A percentile compares a stretch with the other conserved stretches of the same genome.
Evolutionary conservation across 306 rosid species (phyloP).

Genomic region (Styphnolobium japonicum): DNA sequence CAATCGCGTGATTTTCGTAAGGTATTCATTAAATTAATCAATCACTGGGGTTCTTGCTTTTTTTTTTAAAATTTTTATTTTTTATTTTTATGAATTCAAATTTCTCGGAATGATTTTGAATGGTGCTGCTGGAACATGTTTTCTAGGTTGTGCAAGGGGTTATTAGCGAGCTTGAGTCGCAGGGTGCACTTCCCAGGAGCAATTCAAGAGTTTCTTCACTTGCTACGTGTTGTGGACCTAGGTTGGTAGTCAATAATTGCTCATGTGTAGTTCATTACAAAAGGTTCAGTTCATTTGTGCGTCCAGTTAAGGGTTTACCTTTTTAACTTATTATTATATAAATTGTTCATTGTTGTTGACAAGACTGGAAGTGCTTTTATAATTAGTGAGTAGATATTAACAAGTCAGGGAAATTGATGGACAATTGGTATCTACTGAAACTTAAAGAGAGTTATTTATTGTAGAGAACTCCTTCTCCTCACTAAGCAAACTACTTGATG

Average conservation of each 20-base stretch:
- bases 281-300: background rate
- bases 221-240: slow-evolving; percentile 99
- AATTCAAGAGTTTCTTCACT: slow-evolving; percentile 98
- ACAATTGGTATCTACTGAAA: background rate
- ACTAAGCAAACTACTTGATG: background rate
- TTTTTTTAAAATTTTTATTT: background rate
- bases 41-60: too few relatives aligned
- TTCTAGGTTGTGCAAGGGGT: slow-evolving; percentile 91
- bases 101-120: background rate
- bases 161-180: slow-evolving; percentile 98
- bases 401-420: slow-evolving; percentile 3
- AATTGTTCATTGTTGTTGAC: background rate
- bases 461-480: slow-evolving; percentile 1
- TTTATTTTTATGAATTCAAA: background rate
- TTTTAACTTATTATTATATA: background rate
- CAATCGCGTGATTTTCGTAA: slow-evolving; percentile 96
- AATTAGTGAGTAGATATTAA: background rate
- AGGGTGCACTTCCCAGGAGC: slow-evolving; percentile 96
- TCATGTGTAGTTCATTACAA: background rate
- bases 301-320: slow-evolving; percentile 1
- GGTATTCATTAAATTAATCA: too few relatives aligned
- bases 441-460: background rate
- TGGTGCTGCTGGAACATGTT: slow-evolving; percentile 23
- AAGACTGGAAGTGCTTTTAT: slow-evolving; percentile 1
- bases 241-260: slow-evolving; percentile 48